phyloP scores from a whole-genome alignment of 2,329 filamentous ascomycete species.

The Onygenales sp. region DNA sequence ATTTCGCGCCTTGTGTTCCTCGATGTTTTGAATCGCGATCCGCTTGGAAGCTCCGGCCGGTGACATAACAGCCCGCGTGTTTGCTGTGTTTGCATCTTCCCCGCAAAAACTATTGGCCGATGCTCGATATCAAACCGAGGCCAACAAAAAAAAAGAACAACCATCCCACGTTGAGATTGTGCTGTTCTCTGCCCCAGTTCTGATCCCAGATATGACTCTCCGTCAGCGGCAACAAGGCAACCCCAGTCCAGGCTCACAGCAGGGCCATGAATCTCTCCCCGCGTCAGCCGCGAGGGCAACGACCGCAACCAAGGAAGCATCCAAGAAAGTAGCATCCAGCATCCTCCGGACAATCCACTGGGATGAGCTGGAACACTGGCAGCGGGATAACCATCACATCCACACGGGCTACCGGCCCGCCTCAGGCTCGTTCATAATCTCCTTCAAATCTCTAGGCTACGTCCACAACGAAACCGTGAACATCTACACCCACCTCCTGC shows the following conservation, averaged over 20 bases:
- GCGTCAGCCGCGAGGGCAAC: background rate
- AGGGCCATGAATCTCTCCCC: background rate
- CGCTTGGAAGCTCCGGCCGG: background rate
- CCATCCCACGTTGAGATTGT: too few species aligned
- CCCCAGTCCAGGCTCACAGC: background rate
- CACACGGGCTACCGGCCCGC: conserved; percentile 55
- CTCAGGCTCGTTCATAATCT: conserved; percentile 51
- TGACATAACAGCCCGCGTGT: conserved; percentile 13
- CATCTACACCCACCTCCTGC: conserved; percentile 63
- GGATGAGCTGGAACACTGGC: conserved; percentile 45
- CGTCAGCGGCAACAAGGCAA: background rate
- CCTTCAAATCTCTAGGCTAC: conserved; percentile 50
- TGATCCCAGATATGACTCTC: background rate
- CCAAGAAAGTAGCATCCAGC: conserved; percentile 2
- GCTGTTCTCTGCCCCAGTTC: background rate
- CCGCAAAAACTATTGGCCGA: background rate
- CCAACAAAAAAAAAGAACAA: background rate
- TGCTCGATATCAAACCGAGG: background rate
- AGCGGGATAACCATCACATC: conserved; percentile 61
- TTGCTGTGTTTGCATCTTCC: conserved; percentile 19
- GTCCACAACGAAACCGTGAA: conserved; percentile 63
- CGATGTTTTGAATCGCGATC: background rate
- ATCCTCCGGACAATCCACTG: conserved; percentile 33
- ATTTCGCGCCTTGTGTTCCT: background rate
- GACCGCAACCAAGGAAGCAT: background rate